Evolutionary conservation across 805 yeast species (phyloP), one percentile per base, ranked within the genome.

Genomic region (Candida loeiensis): DNA sequence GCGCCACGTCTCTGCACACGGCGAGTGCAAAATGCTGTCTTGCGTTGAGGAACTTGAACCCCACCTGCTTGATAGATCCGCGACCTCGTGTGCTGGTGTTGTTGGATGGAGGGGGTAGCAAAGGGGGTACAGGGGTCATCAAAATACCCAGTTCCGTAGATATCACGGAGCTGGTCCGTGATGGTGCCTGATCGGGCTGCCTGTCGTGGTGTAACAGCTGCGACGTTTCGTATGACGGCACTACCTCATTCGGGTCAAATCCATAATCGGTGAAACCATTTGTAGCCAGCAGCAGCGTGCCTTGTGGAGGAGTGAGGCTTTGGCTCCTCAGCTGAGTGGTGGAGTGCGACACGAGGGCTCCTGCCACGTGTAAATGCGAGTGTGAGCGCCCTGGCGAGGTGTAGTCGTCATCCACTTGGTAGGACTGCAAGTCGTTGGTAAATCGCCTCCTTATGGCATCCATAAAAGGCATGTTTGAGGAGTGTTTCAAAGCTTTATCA

Each of bases 11-110:
- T 35, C 95, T 69, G 48, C 91, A 82, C n/a, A 80, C 61, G 0
- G 93, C 89, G 45, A 87, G 69, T 4, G 83, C 72, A 44, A 85
- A 72, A 56, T 86, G 93, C 51, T 86, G 89, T 45, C 79, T 73
- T 1, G 93, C 85, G 44, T 82, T 82, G 45, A 87, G 64, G 47
- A 86, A 77, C 47, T 77, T 79, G 42, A 87, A 66, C 0, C 95
- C 91, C 16, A 85, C 58, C 21, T 72, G 67, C 55, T 85, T 84
- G 31, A 47, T 32, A 33, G 67, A 51, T 19, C 59, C 44, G 8
- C 55, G 51, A 20, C 53, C 55, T 8, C 28, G 34, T 37, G 44
- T 14, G 12, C 26, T 37, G 13, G 21, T 32, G 8, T 15, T 38
- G 31, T 34, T 31, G 3, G 40, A 22, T 19, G 31, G 24, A n/a